Conservation (phyloP, 331 rosid species). For the Dryas integrifolia region DNA sequence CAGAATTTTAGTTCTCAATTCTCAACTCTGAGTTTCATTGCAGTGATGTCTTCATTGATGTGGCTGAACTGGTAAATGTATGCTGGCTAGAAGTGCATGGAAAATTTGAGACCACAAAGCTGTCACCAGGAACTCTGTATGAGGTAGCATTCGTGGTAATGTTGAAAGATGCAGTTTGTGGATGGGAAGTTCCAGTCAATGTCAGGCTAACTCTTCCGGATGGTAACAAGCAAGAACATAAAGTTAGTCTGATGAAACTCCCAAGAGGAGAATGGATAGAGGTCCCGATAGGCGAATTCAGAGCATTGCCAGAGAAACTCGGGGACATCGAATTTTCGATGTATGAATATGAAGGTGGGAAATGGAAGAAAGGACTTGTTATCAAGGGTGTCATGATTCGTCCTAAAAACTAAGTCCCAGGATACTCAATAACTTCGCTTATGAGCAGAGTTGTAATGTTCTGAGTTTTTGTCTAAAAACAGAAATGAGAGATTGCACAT, state of each 20-base stretch:
- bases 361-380: slow-evolving; percentile 63
- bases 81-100: slow-evolving; percentile 75
- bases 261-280: slow-evolving; percentile 46
- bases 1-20: background rate
- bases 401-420: slow-evolving; percentile 33
- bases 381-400: slow-evolving; percentile 51
- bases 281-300: slow-evolving; percentile 54
- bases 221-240: slow-evolving; percentile 39
- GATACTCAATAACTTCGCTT: background rate
- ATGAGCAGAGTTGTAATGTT: background rate
- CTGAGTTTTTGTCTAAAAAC: background rate
- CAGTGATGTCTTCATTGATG: slow-evolving; percentile 48
- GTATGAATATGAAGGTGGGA: slow-evolving; percentile 43
- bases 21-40: slow-evolving; percentile 9
- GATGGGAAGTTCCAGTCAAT: slow-evolving; percentile 63
- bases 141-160: slow-evolving; percentile 47
- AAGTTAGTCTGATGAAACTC: slow-evolving; percentile 36
- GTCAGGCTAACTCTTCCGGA: slow-evolving; percentile 51
- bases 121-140: slow-evolving; percentile 49
- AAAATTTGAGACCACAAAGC: slow-evolving; percentile 46
- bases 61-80: slow-evolving; percentile 48
- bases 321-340: slow-evolving; percentile 50
- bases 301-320: slow-evolving; percentile 22
- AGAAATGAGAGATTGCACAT: slow-evolving; percentile 9
- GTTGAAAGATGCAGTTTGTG: slow-evolving; percentile 45